These are phyloP conservation scores for Berberis vulgaris DNA, from an alignment of 164 flowering plant genomes.

Conservation along the genomic window DNA sequence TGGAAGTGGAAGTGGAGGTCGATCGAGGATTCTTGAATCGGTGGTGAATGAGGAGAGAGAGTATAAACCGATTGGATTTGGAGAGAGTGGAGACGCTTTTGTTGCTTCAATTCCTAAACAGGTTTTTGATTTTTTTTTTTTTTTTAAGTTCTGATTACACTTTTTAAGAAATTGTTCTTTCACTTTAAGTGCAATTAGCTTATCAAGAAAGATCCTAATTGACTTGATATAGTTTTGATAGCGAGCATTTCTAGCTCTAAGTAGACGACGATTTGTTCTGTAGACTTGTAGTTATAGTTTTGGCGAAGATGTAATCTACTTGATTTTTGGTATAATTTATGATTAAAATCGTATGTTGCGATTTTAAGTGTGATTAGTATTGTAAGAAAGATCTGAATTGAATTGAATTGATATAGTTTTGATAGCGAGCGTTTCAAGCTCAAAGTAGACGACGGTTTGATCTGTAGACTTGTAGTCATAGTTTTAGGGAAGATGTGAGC, in stretches of 20 bases:
- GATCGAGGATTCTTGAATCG: slow-evolving; percentile 26
- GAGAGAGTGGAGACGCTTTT: slow-evolving; percentile 59
- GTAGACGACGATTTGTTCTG: not conserved
- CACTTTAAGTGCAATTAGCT: not conserved
- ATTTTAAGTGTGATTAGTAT: too few species aligned
- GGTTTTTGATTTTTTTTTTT: slow-evolving; percentile 24
- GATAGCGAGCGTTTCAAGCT: too few species aligned
- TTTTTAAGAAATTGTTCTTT: not conserved
- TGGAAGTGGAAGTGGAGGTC: slow-evolving; percentile 11
- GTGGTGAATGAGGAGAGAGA: slow-evolving; percentile 11
- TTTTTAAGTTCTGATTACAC: not conserved
- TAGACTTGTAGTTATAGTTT: not conserved
- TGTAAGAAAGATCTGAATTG: too few species aligned
- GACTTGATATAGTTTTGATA: not conserved
- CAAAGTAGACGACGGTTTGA: too few species aligned
- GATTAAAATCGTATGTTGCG: too few species aligned
- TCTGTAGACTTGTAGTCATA: too few species aligned
- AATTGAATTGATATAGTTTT: too few species aligned
- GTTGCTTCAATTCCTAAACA: slow-evolving; percentile 57
- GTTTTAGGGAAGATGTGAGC: too few species aligned
- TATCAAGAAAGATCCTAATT: too few species aligned
- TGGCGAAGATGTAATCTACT: not conserved
- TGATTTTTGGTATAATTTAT: too few species aligned
- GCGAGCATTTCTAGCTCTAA: not conserved
- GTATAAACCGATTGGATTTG: slow-evolving; percentile 29